Conservation (phyloP, 2,329 filamentous ascomycete genomes). For the Aspergillus latus region DNA sequence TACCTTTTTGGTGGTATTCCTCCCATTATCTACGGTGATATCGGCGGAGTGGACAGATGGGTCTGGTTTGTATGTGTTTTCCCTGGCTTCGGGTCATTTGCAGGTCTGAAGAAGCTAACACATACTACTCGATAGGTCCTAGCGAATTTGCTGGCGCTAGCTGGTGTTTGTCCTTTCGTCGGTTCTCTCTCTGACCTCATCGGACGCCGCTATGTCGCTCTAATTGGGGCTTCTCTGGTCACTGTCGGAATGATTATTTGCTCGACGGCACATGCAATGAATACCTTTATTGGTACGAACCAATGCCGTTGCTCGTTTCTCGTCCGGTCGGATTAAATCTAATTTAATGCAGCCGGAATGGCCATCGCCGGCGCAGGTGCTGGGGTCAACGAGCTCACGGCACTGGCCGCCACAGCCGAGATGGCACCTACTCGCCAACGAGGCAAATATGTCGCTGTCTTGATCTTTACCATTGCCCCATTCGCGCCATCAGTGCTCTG, state of each 20-base stretch:
- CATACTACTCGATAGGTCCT: constrained; percentile 37
- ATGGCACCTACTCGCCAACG: constrained; percentile 65
- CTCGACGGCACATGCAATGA: constrained; percentile 59
- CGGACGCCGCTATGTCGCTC: constrained; percentile 60
- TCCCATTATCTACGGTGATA: constrained; percentile 58
- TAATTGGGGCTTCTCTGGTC: constrained; percentile 55
- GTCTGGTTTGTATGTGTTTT: constrained; percentile 56
- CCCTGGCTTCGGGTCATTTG: background rate
- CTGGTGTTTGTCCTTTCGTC: constrained; percentile 63
- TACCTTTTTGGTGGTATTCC: constrained; percentile 54
- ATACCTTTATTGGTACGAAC: constrained; percentile 58
- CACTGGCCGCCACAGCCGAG: constrained; percentile 66
- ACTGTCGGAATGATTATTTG: constrained; percentile 61
- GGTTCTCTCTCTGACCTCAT: constrained; percentile 65
- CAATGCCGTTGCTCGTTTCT: constrained; percentile 14
- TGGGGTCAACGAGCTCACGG: constrained; percentile 67
- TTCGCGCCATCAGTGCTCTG: constrained; percentile 64
- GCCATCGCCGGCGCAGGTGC: constrained; percentile 64
- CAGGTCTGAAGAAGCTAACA: background rate
- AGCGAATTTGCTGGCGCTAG: constrained; percentile 55
- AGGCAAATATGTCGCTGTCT: constrained; percentile 60
- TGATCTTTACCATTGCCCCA: constrained; percentile 63
- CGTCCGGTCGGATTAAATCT: background rate
- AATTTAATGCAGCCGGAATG: constrained; percentile 47
- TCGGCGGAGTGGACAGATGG: constrained; percentile 61